Base-by-base conservation (phyloP, 176 grass and related monocot genomes). In the Tillandsia leiboldiana region DNA sequence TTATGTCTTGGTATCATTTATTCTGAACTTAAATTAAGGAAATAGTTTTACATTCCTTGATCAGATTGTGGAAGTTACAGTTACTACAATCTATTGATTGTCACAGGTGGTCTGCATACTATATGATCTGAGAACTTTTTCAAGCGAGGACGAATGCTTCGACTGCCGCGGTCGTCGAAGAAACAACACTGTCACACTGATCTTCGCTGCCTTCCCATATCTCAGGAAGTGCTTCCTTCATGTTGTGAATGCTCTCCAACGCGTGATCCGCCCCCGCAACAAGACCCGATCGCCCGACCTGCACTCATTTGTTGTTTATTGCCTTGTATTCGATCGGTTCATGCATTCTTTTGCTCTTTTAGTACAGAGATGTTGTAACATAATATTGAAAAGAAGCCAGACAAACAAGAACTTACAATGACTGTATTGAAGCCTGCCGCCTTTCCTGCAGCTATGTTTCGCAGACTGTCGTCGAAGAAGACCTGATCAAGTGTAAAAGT, bases 401-500 rank as follows among this genome's bases (percentile, higher is more conserved):
- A 13, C 2, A 71, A 50, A 23, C 6, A 50, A 69, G 18, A 12
- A 49, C 83, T 84, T 86, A 94, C 86, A 56, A 94, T 81, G 28
- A 94, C 85, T 9, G 90, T 94, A 59, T 83, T 59, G 28, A 94
- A 73, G 12, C 86, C 83, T 65, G 68, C 78, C 7, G 81, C 80
- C 72, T 94, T 94, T 69, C 83, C 86, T 48, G 90, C 71, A 33
- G 83, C 85, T 3, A 90, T 87, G 58, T 94, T 90, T 50, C 90
- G 28, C 11, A 59, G 53, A 72, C 90, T 90, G 5, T 94, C 86
- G 18, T 94, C 72, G 18, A 94, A 89, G 51, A 94, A 82, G 22
- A 94, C 79, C 86, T 94, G 67, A 20, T 20, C 20, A 20, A 69
- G 77, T 80, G 48, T 12, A 66, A 56, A 65, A 8, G 8, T 63